Evolutionary conservation across 106 monocot genomes (phyloP).

Genomic region (Dioscorea dumetorum): DNA sequence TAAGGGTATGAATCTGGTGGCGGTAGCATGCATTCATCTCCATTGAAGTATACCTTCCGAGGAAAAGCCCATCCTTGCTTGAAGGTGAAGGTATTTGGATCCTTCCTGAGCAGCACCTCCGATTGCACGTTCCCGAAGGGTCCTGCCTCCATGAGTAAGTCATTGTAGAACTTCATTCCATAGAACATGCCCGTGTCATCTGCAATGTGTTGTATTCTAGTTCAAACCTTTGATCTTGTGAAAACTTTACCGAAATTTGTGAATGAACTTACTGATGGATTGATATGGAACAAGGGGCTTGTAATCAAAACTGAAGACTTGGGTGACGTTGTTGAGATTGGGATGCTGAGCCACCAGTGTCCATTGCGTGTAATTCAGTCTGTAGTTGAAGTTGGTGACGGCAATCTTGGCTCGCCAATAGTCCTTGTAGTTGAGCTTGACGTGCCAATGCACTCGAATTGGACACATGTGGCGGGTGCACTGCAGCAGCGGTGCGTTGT

Average conservation of each 20-base stretch:
- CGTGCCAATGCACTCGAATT: slow-evolving; percentile 72
- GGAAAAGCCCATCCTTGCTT: slow-evolving; percentile 77
- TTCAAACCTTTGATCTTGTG: not conserved
- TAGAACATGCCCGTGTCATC: slow-evolving; percentile 85
- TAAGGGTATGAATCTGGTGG: slow-evolving; percentile 57
- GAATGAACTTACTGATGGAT: slow-evolving; percentile 58
- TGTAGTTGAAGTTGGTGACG: slow-evolving; percentile 79
- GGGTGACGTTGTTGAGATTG: slow-evolving; percentile 59
- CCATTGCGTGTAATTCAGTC: slow-evolving; percentile 68
- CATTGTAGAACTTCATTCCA: slow-evolving; percentile 65
- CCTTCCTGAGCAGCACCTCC: slow-evolving; percentile 58
- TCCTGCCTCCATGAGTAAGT: slow-evolving; percentile 73
- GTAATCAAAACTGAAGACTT: slow-evolving; percentile 75
- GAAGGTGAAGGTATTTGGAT: slow-evolving; percentile 44
- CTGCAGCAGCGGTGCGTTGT: slow-evolving; percentile 54
- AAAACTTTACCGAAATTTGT: too few relatives aligned
- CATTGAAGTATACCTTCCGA: slow-evolving; percentile 73
- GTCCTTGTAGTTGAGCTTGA: slow-evolving; percentile 80
- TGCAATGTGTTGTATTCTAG: slow-evolving; percentile 1
- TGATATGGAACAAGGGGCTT: slow-evolving; percentile 52
- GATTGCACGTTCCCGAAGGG: slow-evolving; percentile 65
- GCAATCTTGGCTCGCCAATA: slow-evolving; percentile 72
- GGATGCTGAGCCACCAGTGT: slow-evolving; percentile 72
- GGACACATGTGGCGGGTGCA: slow-evolving; percentile 81
- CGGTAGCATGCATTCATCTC: slow-evolving; percentile 75